Conservation (phyloP, 345 rosid species). For the Isatis tinctoria region DNA sequence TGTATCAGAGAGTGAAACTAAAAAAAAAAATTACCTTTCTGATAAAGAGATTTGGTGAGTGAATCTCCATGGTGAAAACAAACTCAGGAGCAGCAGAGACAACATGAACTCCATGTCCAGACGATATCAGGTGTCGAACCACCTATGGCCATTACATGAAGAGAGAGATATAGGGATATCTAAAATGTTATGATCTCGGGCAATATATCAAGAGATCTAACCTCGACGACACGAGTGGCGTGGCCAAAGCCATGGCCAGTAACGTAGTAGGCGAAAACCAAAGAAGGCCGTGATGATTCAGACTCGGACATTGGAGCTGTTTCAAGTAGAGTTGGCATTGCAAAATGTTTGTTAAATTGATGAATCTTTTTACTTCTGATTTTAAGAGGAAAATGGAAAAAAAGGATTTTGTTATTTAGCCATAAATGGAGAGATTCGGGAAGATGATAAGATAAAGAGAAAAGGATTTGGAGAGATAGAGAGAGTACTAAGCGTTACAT, state of each 20-base stretch:
- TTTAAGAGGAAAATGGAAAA: background rate
- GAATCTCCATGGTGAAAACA: constrained; percentile 77
- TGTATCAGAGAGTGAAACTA: background rate
- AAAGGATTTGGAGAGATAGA: constrained; percentile 5
- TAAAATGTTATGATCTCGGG: background rate
- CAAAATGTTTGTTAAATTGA: background rate
- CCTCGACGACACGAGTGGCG: constrained; percentile 98
- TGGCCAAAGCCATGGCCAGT: constrained; percentile 99
- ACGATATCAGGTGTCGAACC: constrained; percentile 67
- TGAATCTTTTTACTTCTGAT: background rate
- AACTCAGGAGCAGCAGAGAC: constrained; percentile 93
- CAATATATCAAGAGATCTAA: background rate
- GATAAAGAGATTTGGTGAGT: constrained; percentile 74
- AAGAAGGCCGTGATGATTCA: constrained; percentile 11
- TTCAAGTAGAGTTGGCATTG: constrained; percentile 22
- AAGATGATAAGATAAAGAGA: constrained; percentile 14
- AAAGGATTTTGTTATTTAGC: constrained; percentile 13
- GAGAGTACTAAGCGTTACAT: constrained; percentile 11
- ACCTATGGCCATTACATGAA: constrained; percentile 41
- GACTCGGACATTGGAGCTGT: constrained; percentile 23
- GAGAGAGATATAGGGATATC: background rate
- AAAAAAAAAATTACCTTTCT: constrained; percentile 45
- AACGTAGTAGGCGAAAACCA: constrained; percentile 88
- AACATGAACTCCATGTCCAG: constrained; percentile 86
- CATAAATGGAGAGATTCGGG: constrained; percentile 17